Conservation (phyloP, 371 early-diverging fungal genomes). For the Actinomortierella ambigua region DNA sequence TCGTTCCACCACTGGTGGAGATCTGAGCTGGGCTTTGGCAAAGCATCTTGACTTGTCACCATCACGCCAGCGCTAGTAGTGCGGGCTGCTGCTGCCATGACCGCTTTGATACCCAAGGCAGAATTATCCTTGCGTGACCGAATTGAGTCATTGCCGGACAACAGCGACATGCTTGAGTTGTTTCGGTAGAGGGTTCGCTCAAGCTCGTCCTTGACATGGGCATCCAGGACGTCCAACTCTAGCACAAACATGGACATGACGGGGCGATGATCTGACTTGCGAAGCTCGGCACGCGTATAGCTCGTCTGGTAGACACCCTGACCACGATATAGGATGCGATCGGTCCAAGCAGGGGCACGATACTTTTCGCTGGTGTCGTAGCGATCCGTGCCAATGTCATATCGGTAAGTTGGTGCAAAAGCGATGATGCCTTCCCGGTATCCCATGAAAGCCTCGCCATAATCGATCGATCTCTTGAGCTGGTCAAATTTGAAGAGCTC, state of each 20-base stretch:
- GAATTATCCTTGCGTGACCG: constrained; percentile 11
- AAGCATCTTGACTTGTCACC: not conserved
- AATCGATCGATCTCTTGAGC: constrained; percentile 68
- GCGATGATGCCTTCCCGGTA: constrained; percentile 81
- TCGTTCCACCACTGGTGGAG: constrained; percentile 48
- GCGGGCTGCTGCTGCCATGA: constrained; percentile 6
- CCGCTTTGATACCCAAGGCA: constrained; percentile 7
- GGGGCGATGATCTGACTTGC: constrained; percentile 83
- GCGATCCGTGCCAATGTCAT: constrained; percentile 76
- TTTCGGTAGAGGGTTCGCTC: constrained; percentile 36
- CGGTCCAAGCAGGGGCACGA: constrained; percentile 91
- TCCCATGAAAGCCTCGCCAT: constrained; percentile 73
- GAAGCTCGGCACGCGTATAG: constrained; percentile 70
- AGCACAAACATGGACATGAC: constrained; percentile 51
- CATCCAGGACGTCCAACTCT: constrained; percentile 37
- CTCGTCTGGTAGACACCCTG: constrained; percentile 47
- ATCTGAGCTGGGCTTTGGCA: constrained; percentile 44
- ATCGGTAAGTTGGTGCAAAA: constrained; percentile 96
- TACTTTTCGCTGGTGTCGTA: constrained; percentile 92
- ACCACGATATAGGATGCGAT: constrained; percentile 78
- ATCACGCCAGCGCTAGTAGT: not conserved
- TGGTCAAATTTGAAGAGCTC: constrained; percentile 55
- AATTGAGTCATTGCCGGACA: not conserved
- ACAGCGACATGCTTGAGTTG: constrained; percentile 13
- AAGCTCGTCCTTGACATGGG: constrained; percentile 24